phyloP scores from a whole-genome alignment of 1,139 yeast species.

The Kurtzmaniella quercitrusa region DNA sequence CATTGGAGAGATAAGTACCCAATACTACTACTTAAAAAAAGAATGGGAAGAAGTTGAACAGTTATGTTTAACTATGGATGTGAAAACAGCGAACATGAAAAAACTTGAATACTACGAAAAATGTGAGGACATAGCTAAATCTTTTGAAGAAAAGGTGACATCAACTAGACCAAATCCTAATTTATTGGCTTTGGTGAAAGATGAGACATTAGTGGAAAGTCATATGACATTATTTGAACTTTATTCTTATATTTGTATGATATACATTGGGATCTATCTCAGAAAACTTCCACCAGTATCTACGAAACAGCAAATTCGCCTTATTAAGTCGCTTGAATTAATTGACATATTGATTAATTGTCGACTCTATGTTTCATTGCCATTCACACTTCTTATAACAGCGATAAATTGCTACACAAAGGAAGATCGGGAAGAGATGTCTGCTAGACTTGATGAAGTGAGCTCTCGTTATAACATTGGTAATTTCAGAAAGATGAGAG shows the following conservation, averaged over 20 bases:
- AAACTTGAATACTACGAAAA: slow-evolving; percentile 1
- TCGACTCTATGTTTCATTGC: slow-evolving; percentile 20
- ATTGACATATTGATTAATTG: slow-evolving; percentile 20
- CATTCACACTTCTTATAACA: slow-evolving; percentile 28
- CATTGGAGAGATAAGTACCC: slow-evolving; percentile 38
- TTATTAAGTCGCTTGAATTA: slow-evolving; percentile 16
- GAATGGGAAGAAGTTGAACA: slow-evolving; percentile 8
- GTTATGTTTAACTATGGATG: background rate
- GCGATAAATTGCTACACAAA: slow-evolving; percentile 27
- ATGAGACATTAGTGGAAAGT: slow-evolving; percentile 5
- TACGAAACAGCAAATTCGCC: slow-evolving; percentile 23
- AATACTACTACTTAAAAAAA: slow-evolving; percentile 21
- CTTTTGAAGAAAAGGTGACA: background rate
- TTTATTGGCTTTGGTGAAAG: slow-evolving; percentile 1
- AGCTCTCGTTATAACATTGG: slow-evolving; percentile 21
- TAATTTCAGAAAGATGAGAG: slow-evolving; percentile 22
- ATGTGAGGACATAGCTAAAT: background rate
- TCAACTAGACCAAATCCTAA: background rate
- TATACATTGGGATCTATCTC: slow-evolving; percentile 23
- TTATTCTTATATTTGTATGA: slow-evolving; percentile 21
- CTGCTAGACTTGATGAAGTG: slow-evolving; percentile 14
- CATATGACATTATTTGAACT: slow-evolving; percentile 25
- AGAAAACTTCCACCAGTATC: slow-evolving; percentile 21
- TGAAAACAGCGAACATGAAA: slow-evolving; percentile 1
- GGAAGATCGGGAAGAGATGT: slow-evolving; percentile 20